phyloP scores from a whole-genome alignment of 306 rosid genomes.

The Acacia melanoxylon region DNA sequence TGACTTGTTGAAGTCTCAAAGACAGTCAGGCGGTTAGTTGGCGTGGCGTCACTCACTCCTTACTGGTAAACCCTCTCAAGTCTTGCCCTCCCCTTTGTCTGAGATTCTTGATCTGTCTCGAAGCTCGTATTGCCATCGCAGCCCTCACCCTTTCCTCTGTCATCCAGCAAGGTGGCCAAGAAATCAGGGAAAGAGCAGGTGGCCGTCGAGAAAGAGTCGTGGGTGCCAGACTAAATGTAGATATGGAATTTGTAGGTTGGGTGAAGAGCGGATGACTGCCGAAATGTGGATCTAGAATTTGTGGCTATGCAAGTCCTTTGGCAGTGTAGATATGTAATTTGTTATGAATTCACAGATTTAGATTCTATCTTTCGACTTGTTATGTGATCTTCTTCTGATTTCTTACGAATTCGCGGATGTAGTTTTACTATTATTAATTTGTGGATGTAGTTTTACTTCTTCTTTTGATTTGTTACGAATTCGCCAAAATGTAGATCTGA shows the following conservation, averaged over 20 bases:
- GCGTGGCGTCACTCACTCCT: too few species aligned
- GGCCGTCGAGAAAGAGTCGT: constrained; percentile 52
- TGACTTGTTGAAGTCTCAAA: too few species aligned
- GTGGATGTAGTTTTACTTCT: not conserved
- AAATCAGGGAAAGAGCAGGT: constrained; percentile 50
- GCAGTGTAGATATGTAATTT: not conserved
- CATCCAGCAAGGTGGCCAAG: constrained; percentile 32
- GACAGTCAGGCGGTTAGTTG: too few species aligned
- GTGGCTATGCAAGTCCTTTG: not conserved
- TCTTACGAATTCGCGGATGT: constrained; percentile 35
- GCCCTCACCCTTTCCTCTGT: too few species aligned
- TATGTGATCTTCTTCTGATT: constrained; percentile 50
- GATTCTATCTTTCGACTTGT: constrained; percentile 35
- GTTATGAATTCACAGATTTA: constrained; percentile 31
- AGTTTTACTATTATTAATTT: too few species aligned
- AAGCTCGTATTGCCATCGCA: too few species aligned
- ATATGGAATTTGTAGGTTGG: too few species aligned
- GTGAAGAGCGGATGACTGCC: constrained; percentile 41
- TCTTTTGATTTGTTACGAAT: not conserved
- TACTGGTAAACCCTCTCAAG: too few species aligned
- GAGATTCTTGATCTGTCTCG: too few species aligned
- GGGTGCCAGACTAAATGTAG: constrained; percentile 62
- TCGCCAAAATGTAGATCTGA: too few species aligned
- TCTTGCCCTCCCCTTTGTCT: too few species aligned
- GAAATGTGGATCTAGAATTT: constrained; percentile 27